These are phyloP conservation scores for Helicostylum pulchrum DNA, from an alignment of 192 early-diverging fungal species.

Conservation along the genomic window DNA sequence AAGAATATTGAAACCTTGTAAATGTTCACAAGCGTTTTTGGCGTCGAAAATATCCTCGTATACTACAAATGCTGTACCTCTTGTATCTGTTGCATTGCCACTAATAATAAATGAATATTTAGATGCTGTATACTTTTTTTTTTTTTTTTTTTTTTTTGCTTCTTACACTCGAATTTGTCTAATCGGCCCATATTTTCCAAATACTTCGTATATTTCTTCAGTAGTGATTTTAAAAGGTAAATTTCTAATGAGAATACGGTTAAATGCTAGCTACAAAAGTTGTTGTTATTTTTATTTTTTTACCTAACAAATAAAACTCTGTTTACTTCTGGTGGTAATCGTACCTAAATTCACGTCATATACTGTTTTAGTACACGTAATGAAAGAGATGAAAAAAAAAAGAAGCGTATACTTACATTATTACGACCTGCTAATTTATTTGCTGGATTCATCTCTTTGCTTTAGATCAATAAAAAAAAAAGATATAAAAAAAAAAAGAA, in stretches of 20 bases:
- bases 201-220: conserved; percentile 97
- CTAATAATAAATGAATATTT: conserved; percentile 10
- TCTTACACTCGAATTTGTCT: conserved; percentile 82
- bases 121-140: background rate
- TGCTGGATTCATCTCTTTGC: background rate
- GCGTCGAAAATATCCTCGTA: conserved; percentile 98
- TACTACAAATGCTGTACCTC: conserved; percentile 94
- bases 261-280: too few relatives aligned
- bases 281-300: background rate
- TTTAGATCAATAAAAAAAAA: too few relatives aligned
- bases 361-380: background rate
- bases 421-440: background rate
- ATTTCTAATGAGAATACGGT: conserved; percentile 51
- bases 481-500: too few relatives aligned
- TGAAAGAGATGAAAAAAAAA: background rate
- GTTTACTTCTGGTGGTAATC: conserved; percentile 92
- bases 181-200: conserved; percentile 95
- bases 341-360: conserved; percentile 41
- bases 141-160: background rate
- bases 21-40: conserved; percentile 93
- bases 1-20: conserved; percentile 95
- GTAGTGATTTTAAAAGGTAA: conserved; percentile 94
- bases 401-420: background rate
- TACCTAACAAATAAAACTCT: conserved; percentile 87
- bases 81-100: conserved; percentile 82